phyloP scores from a whole-genome alignment of 2,329 filamentous ascomycete species.

The Arthrobotrys iridis region DNA sequence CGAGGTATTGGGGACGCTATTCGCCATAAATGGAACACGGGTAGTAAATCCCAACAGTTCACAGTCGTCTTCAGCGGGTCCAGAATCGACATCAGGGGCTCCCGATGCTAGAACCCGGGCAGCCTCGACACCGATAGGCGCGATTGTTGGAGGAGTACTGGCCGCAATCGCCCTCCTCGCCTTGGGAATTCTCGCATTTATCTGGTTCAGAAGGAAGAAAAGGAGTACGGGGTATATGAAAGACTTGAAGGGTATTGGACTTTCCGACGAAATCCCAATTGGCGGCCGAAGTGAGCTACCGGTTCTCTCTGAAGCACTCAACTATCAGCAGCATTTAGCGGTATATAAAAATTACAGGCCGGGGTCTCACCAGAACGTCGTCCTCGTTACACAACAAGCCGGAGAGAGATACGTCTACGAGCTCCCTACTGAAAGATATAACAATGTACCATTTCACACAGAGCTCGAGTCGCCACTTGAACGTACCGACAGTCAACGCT shows the following conservation, averaged over 20 bases:
- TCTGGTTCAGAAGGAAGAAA: background rate
- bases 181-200: background rate
- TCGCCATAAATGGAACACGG: background rate
- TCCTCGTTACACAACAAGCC: background rate
- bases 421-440: background rate
- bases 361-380: background rate
- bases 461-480: background rate
- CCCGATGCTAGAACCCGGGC: background rate
- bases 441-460: background rate
- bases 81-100: background rate
- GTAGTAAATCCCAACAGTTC: background rate
- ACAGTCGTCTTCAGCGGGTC: background rate
- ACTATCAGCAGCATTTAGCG: background rate
- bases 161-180: background rate
- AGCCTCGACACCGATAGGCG: background rate
- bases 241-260: background rate
- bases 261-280: background rate
- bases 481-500: background rate
- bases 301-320: background rate
- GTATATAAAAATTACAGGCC: background rate
- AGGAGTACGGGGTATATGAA: background rate
- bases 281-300: constrained; percentile 11
- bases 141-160: constrained; percentile 1
- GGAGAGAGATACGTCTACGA: background rate
- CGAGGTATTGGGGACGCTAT: background rate